A percentile compares a stretch with the other conserved stretches of the same genome.
These are phyloP conservation scores for Nasturtium officinale DNA, from an alignment of 345 rosid genomes.

Conservation along the genomic window DNA sequence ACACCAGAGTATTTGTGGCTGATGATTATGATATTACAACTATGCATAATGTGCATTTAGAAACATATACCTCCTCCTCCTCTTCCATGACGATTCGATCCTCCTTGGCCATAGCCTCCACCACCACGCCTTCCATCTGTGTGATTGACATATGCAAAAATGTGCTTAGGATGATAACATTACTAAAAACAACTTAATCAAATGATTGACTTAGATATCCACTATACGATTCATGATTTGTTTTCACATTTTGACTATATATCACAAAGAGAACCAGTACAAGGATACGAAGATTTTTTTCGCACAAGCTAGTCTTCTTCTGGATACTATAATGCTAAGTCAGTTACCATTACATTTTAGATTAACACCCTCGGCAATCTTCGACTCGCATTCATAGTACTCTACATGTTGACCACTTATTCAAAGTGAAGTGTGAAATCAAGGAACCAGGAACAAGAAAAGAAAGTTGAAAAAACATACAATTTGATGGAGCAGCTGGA, in stretches of 20 bases:
- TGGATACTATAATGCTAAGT: not conserved
- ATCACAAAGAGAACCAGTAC: not conserved
- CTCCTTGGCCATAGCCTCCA: conserved; percentile 65
- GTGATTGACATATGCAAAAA: conserved; percentile 27
- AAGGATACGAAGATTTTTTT: not conserved
- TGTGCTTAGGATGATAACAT: conserved; percentile 1
- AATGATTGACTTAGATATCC: conserved; percentile 3
- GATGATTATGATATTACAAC: not conserved
- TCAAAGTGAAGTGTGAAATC: not conserved
- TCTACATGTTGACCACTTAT: not conserved
- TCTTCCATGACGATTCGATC: conserved; percentile 67
- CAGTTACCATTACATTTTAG: not conserved
- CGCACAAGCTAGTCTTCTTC: not conserved
- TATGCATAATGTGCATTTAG: not conserved
- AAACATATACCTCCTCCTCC: conserved; percentile 54
- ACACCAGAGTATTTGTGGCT: not conserved
- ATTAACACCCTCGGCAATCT: not conserved
- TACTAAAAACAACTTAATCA: not conserved
- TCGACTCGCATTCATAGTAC: not conserved
- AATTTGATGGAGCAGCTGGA: conserved; percentile 63
- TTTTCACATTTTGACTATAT: not conserved
- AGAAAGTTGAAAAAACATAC: conserved; percentile 53
- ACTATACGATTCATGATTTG: not conserved
- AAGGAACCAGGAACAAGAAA: conserved; percentile 1
- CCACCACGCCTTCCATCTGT: conserved; percentile 80